Evolutionary conservation across 2,329 filamentous ascomycete species (phyloP).

Genomic region (Xylariaceae sp.): DNA sequence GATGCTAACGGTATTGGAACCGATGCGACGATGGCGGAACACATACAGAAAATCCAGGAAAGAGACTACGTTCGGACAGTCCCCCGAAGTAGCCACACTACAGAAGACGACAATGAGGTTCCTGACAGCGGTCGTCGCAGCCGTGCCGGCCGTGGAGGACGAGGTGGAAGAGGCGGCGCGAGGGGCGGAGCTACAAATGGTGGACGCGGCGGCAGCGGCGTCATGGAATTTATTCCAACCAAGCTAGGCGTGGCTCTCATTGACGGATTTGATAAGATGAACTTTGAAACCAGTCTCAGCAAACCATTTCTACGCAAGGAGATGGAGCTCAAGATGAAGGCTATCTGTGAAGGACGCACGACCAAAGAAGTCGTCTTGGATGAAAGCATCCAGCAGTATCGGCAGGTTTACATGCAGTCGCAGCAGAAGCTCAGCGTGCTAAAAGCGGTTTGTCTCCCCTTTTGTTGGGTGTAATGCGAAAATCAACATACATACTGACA

Average conservation of each 20-base stretch:
- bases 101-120: conserved; percentile 35
- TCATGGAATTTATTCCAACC: conserved; percentile 89
- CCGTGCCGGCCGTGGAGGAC: conserved; percentile 46
- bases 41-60: conserved; percentile 92
- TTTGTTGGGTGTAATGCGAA: background rate
- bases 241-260: conserved; percentile 87
- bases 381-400: conserved; percentile 82
- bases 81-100: conserved; percentile 39
- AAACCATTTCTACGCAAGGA: conserved; percentile 96
- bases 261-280: conserved; percentile 90
- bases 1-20: conserved; percentile 98
- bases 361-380: conserved; percentile 69
- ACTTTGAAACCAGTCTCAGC: conserved; percentile 84
- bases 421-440: conserved; percentile 66
- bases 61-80: conserved; percentile 74
- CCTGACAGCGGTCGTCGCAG: conserved; percentile 41
- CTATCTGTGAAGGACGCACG: conserved; percentile 83
- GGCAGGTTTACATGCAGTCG: conserved; percentile 77
- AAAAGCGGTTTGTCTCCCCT: conserved; percentile 47
- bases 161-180: conserved; percentile 39
- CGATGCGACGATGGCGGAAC: conserved; percentile 98
- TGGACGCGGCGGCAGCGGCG: conserved; percentile 44
- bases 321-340: conserved; percentile 96
- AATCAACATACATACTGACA: conserved; percentile 9
- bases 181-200: conserved; percentile 35